A percentile compares a stretch with the other conserved stretches of the same genome.
These are phyloP conservation scores for Bacidia gigantensis DNA, from an alignment of 495 filamentous ascomycete species.

Conservation along the genomic window DNA sequence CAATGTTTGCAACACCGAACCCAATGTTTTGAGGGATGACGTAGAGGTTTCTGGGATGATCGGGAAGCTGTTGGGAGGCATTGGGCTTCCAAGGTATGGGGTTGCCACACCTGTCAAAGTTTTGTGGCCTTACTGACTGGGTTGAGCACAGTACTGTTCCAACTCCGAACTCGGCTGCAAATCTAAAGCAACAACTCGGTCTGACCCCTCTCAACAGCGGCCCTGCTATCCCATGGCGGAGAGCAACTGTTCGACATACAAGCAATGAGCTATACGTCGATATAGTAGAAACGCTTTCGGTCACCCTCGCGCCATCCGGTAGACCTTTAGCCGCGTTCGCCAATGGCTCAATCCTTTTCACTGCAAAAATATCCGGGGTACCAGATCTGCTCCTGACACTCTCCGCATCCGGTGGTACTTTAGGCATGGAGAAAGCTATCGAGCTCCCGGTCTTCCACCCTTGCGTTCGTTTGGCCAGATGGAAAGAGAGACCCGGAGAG, in stretches of 20 bases:
- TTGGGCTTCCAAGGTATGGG: constrained; percentile 60
- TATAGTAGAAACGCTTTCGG: constrained; percentile 75
- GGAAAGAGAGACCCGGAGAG: constrained; percentile 78
- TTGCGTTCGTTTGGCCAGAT: constrained; percentile 72
- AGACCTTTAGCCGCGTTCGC: constrained; percentile 73
- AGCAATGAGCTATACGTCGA: constrained; percentile 97
- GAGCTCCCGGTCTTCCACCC: constrained; percentile 94
- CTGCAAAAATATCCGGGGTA: constrained; percentile 83
- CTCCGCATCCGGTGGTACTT: constrained; percentile 55
- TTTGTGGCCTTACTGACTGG: constrained; percentile 3
- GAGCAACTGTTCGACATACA: constrained; percentile 85
- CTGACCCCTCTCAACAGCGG: constrained; percentile 28
- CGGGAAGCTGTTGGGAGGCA: constrained; percentile 78
- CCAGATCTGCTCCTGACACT: constrained; percentile 78
- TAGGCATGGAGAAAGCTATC: constrained; percentile 49
- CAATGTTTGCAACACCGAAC: constrained; percentile 77
- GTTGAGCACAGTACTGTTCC: constrained; percentile 29
- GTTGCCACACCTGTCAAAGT: neutral
- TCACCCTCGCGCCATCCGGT: constrained; percentile 82
- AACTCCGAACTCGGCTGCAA: constrained; percentile 28
- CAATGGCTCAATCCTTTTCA: constrained; percentile 88
- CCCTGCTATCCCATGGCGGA: constrained; percentile 69
- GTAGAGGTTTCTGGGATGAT: constrained; percentile 84
- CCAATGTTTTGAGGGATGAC: constrained; percentile 80
- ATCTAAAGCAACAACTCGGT: constrained; percentile 33